Evolutionary conservation across 2,329 filamentous ascomycete species (phyloP), one percentile per base, ranked within the genome.

Genomic region (Botrytis fragariae): DNA sequence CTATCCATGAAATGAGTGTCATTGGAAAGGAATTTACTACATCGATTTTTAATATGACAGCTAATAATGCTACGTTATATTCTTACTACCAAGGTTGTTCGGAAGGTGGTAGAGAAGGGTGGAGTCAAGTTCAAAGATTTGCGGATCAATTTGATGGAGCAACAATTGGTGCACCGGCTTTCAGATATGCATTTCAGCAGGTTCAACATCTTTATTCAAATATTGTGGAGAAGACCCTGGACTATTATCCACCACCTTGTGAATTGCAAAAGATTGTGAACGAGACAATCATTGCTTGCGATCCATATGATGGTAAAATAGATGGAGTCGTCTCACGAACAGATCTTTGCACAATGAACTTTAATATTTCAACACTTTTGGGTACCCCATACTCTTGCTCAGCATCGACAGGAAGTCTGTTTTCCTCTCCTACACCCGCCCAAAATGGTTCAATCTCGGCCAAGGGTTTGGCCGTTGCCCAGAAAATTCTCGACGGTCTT

Each of bases 251-350:
- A 3, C 81, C 83, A 1, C 81, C 85, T 0, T 84, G 83, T 51
- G 85, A 86, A 70, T 77, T 88, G 18, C 81, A 82, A 14, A 85
- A 84, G 77, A 88, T 89, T 63, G 83, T 86, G 32, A 89, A 88
- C 76, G 81, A 83, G 59, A 89, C 87, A 6, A 88, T 89, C 62
- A 81, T 82, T 2, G 84, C 84, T 54, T 90, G 88, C 69, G 87
- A 90, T 74, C 80, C 83, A 16, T 81, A 90, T 12, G 88, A 90
- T 73, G 87, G 88, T 10, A 83, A 83, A 61, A 83, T 82, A 1
- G 87, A 90, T 72, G 86, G 87, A 22, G 86, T 89, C 7, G 83
- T 90, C 32, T 81, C 84, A 14, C 82, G 85, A 14, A 84, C 83
- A 0, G 85, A 86, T 70, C 82, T 87, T 12, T 87, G 85, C 81